Evolutionary conservation across 1,284 basidiomycete genomes (phyloP), one percentile per base, ranked within the genome.

Genomic region (Tausonia pullulans): DNA sequence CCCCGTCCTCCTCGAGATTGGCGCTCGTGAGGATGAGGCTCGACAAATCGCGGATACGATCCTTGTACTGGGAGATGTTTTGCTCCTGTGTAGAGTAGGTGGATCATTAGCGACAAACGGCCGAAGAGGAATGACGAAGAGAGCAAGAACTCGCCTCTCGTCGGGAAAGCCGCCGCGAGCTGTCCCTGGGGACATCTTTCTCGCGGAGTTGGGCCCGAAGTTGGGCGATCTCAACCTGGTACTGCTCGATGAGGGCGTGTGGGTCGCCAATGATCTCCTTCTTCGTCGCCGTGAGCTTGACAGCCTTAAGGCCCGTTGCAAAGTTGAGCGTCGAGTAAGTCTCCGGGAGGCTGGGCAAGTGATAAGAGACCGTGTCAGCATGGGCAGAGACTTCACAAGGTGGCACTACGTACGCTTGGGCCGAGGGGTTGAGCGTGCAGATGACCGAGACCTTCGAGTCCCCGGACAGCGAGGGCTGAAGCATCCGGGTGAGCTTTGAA

Each of bases 381-480:
- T 8, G 48, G 8, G 9, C 9, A 55, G 40, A 14, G 4, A 43
- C 10, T 2, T 14, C 39, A 11, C 8, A 8, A 43, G 40, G 48
- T 49, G 27, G n/a, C 14, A 16, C 16, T 13, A 61, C 63, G 8
- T 9, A 65, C 86, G 59, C 75, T 76, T 11, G 78, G 71, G 69
- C 67, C 0, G 90, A 87, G 0, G 92, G 90, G 71, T 94, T 95
- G 73, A 98, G 84, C 0, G 95, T 98, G 73, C 93, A 97, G 66
- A 98, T 88, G 43, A 98, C 95, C 49, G 90, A 93, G 60, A 98
- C 94, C 16, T 91, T 84, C 14, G 96, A 95, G 72, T 97, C 91
- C 1, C 95, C 96, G 0, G 89, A 88, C 0, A 98, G 81, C 1
- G 91, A 96, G 2, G 94, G 94, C 74, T 98, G 94, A 5, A 98